phyloP scores from a whole-genome alignment of 2,329 filamentous ascomycete genomes.

The Immersiporthe knoxdaviesiana region DNA sequence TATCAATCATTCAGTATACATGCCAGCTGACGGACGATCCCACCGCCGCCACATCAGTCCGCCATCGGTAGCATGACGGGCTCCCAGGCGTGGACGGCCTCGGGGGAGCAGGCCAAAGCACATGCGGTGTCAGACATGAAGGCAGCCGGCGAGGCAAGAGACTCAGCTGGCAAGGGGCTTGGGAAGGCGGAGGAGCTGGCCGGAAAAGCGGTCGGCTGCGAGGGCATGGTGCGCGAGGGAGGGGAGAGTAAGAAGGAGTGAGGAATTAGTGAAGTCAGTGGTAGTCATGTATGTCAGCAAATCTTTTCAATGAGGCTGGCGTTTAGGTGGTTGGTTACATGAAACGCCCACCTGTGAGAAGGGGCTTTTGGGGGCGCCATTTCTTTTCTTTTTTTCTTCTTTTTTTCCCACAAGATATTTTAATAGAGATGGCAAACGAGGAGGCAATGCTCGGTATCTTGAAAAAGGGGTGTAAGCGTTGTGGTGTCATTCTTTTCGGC shows the following conservation, averaged over 20 bases:
- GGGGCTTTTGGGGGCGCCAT: too few relatives aligned
- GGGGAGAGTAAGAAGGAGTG: slow-evolving; percentile 46
- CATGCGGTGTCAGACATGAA: slow-evolving; percentile 67
- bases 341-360: not conserved
- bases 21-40: not conserved
- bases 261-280: not conserved
- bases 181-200: slow-evolving; percentile 68
- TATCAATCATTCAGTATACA: not conserved
- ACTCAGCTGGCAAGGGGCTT: slow-evolving; percentile 56
- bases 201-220: slow-evolving; percentile 66
- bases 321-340: not conserved
- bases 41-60: slow-evolving; percentile 44
- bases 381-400: too few relatives aligned
- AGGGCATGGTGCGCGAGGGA: slow-evolving; percentile 70
- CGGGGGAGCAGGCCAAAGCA: slow-evolving; percentile 66
- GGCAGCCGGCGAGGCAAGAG: slow-evolving; percentile 58
- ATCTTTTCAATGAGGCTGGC: not conserved
- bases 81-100: slow-evolving; percentile 64
- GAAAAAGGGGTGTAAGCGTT: not conserved
- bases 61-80: slow-evolving; percentile 65
- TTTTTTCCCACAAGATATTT: too few relatives aligned
- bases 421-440: too few relatives aligned
- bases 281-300: not conserved
- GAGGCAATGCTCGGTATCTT: not conserved
- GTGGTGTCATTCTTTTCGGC: not conserved